Evolutionary conservation across 441 rosid species (phyloP).

Genomic region (Bruguiera hainesii): DNA sequence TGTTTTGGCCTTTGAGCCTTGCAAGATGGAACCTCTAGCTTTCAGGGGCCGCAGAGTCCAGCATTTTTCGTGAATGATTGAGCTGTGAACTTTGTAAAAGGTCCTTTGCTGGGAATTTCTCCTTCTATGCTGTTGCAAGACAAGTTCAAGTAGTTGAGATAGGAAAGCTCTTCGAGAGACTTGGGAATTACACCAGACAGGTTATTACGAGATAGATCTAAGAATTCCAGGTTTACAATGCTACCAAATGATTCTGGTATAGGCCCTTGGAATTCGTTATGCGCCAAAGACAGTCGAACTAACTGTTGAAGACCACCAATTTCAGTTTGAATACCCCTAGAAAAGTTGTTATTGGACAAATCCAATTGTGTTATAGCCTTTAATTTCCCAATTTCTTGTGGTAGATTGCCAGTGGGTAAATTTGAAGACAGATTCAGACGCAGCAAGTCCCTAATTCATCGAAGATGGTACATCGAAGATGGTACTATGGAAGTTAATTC

Average conservation of each 20-base stretch:
- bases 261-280: slow-evolving; percentile 14
- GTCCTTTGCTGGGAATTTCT: slow-evolving; percentile 32
- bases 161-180: slow-evolving; percentile 16
- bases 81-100: slow-evolving; percentile 18
- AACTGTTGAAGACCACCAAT: slow-evolving; percentile 12
- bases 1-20: not conserved
- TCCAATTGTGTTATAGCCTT: slow-evolving; percentile 6
- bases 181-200: slow-evolving; percentile 26
- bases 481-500: slow-evolving; percentile 17
- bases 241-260: slow-evolving; percentile 19
- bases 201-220: slow-evolving; percentile 27
- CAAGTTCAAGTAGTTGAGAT: slow-evolving; percentile 19
- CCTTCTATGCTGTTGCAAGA: slow-evolving; percentile 34
- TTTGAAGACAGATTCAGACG: slow-evolving; percentile 8
- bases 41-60: slow-evolving; percentile 21
- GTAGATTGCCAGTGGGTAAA: not conserved
- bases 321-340: slow-evolving; percentile 6
- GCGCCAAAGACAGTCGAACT: slow-evolving; percentile 1
- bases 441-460: not conserved
- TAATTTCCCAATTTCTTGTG: not conserved
- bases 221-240: slow-evolving; percentile 12
- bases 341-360: slow-evolving; percentile 22
- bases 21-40: slow-evolving; percentile 17
- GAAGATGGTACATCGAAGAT: slow-evolving; percentile 12
- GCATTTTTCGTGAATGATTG: slow-evolving; percentile 25